phyloP scores from a whole-genome alignment of 106 monocot species.

The Xerophyta viscosa region DNA sequence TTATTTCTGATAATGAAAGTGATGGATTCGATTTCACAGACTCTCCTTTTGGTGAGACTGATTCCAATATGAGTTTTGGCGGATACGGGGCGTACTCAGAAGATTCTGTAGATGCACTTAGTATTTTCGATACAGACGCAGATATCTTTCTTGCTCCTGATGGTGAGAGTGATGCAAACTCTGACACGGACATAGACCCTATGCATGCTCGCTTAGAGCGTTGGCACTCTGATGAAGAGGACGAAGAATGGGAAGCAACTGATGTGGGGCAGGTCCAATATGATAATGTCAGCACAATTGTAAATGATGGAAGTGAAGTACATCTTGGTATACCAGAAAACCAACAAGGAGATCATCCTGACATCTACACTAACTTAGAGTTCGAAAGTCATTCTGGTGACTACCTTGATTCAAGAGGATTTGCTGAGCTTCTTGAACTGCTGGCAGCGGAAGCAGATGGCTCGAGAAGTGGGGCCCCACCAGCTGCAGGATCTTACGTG shows the following conservation, averaged over 20 bases:
- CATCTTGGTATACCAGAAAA: no score
- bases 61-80: slow-evolving; percentile 48
- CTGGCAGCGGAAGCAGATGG: slow-evolving; percentile 34
- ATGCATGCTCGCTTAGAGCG: slow-evolving; percentile 72
- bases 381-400: slow-evolving; percentile 34
- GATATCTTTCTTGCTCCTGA: slow-evolving; percentile 34
- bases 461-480: slow-evolving; percentile 73
- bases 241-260: slow-evolving; percentile 50
- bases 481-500: slow-evolving; percentile 43
- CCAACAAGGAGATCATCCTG: no score
- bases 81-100: slow-evolving; percentile 71
- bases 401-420: slow-evolving; percentile 51
- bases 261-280: slow-evolving; percentile 18
- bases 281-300: no score
- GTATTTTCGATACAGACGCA: slow-evolving; percentile 20
- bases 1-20: slow-evolving; percentile 65
- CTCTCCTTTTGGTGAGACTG: slow-evolving; percentile 55
- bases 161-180: slow-evolving; percentile 23
- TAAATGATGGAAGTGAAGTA: no score
- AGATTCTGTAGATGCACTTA: slow-evolving; percentile 30
- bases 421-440: slow-evolving; percentile 70
- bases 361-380: slow-evolving; percentile 28
- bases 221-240: slow-evolving; percentile 55
- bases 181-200: slow-evolving; percentile 72
- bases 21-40: slow-evolving; percentile 44